Conservation (phyloP, 2,329 filamentous ascomycete genomes). For the Pseudogymnoascus verrucosus region DNA sequence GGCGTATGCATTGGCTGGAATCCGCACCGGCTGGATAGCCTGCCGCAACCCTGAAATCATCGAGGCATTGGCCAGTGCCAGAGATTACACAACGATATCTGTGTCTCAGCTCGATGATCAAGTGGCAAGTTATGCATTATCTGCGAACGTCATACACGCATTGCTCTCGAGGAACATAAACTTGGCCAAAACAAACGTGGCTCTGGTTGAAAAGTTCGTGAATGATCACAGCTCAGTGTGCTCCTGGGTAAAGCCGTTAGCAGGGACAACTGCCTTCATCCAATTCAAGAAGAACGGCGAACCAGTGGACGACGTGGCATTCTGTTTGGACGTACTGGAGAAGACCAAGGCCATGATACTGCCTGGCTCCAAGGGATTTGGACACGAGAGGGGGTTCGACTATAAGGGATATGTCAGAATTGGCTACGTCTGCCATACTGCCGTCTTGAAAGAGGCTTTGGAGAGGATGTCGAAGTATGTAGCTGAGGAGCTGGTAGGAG, state of each 20-base stretch:
- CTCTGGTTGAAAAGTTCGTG: conserved; percentile 59
- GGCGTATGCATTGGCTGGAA: conserved; percentile 73
- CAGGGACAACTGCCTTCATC: conserved; percentile 73
- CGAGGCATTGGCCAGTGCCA: conserved; percentile 51
- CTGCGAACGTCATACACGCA: conserved; percentile 52
- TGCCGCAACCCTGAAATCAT: conserved; percentile 56
- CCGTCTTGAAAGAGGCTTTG: conserved; percentile 59
- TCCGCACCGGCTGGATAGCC: conserved; percentile 77
- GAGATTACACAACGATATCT: conserved; percentile 81
- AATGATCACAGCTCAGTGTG: conserved; percentile 54
- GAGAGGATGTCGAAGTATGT: conserved; percentile 30
- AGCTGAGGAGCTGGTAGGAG: conserved; percentile 13
- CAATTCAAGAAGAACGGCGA: conserved; percentile 54
- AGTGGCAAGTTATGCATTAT: conserved; percentile 68
- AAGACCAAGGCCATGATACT: conserved; percentile 66
- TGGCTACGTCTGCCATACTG: conserved; percentile 66
- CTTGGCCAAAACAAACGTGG: conserved; percentile 60
- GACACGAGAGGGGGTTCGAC: conserved; percentile 42
- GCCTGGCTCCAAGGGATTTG: conserved; percentile 68
- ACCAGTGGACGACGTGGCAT: conserved; percentile 60
- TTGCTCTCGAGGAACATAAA: conserved; percentile 56
- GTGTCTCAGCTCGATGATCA: conserved; percentile 77
- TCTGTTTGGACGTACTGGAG: conserved; percentile 61
- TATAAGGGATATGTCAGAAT: conserved; percentile 71
- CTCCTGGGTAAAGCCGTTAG: conserved; percentile 65